Evolutionary conservation across 208 protist genomes (phyloP).

Genomic region (Acanthamoeba castellanii): DNA sequence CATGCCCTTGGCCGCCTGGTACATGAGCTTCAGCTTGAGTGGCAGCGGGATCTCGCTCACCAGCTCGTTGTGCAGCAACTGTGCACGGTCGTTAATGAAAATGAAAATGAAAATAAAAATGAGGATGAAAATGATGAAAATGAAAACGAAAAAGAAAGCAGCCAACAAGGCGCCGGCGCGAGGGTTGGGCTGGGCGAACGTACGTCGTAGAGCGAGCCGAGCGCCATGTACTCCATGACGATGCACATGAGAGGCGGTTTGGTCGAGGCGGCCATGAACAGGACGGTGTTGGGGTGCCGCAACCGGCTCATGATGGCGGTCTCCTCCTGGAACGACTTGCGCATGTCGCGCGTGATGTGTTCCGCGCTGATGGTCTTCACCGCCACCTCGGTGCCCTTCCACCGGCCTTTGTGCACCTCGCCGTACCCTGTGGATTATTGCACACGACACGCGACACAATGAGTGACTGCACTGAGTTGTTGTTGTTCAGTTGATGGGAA

Average conservation of each 20-base stretch:
- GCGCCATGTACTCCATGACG: conserved; percentile 11
- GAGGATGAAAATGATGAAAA: no score
- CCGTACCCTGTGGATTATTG: neutral
- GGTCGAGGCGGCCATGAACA: conserved; percentile 21
- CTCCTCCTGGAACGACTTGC: neutral
- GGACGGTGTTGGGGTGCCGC: conserved; percentile 13
- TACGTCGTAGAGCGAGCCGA: conserved; percentile 44
- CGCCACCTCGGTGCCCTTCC: conserved; percentile 41
- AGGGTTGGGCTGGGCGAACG: neutral
- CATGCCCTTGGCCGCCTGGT: conserved; percentile 59
- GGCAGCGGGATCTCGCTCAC: neutral
- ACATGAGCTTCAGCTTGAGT: neutral
- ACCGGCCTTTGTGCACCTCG: conserved; percentile 34
- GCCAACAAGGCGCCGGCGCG: neutral
- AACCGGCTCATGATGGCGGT: neutral
- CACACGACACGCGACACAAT: no score
- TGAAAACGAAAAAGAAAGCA: neutral
- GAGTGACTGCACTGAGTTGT: no score
- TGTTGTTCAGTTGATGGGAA: no score
- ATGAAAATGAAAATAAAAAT: neutral
- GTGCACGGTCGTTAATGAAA: no score
- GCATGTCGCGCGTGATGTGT: neutral
- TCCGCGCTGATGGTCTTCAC: conserved; percentile 36
- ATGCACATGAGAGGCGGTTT: neutral
- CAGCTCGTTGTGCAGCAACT: conserved; percentile 44